Conservation (phyloP, 2,329 filamentous ascomycete genomes). For the Parasarocladium wereldwijsianum region DNA sequence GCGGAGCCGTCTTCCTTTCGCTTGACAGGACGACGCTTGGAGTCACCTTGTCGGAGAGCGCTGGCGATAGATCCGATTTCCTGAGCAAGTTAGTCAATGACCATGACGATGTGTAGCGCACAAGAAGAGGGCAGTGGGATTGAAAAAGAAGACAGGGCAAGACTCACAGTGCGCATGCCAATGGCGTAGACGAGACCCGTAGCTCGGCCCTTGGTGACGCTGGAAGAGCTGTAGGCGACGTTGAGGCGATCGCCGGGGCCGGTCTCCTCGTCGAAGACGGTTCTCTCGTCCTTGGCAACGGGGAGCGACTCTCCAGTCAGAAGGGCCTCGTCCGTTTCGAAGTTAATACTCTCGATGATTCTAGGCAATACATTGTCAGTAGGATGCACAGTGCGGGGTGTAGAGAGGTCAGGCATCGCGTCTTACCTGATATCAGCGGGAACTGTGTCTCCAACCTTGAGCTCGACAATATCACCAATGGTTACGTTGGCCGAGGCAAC, state of each 20-base stretch:
- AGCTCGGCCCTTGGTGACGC: constrained; percentile 45
- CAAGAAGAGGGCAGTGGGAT: neutral
- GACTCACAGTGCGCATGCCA: constrained; percentile 33
- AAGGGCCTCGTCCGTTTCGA: constrained; percentile 52
- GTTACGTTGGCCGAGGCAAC: constrained; percentile 30
- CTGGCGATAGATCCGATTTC: constrained; percentile 48
- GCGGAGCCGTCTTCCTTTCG: constrained; percentile 26
- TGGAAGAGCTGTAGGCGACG: constrained; percentile 47
- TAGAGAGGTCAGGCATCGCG: too few species aligned
- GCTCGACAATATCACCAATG: constrained; percentile 39
- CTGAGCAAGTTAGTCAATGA: neutral
- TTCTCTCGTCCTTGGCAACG: constrained; percentile 34
- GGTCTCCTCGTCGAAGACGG: constrained; percentile 25
- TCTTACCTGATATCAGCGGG: constrained; percentile 39
- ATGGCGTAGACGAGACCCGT: constrained; percentile 46
- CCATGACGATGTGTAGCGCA: neutral
- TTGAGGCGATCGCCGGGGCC: constrained; percentile 44
- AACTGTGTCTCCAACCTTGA: constrained; percentile 44
- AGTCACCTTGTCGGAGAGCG: constrained; percentile 22
- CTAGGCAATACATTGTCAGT: neutral
- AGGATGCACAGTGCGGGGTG: too few species aligned
- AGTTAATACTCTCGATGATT: constrained; percentile 44
- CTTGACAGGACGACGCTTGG: constrained; percentile 21
- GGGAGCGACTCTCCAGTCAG: constrained; percentile 51
- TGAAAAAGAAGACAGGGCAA: neutral